Evolutionary conservation across 116 monocot species (phyloP).

Genomic region (Dioscorea cayenensis): DNA sequence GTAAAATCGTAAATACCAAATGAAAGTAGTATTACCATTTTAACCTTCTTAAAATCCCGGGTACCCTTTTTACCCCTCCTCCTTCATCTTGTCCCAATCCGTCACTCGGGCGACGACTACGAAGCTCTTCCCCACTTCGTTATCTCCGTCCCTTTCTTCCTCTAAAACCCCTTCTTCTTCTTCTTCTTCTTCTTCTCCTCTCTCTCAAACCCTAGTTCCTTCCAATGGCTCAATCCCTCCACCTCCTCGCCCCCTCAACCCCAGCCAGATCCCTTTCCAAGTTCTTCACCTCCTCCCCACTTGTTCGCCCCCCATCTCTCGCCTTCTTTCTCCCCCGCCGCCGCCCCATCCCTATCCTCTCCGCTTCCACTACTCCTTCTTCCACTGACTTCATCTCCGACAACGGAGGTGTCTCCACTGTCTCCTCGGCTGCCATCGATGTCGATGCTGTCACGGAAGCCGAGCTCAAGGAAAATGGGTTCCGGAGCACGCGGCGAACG

Average conservation of each 20-base stretch:
- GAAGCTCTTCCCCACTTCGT: constrained; percentile 1
- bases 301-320: constrained; percentile 1
- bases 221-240: constrained; percentile 32
- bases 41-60: too few relatives aligned
- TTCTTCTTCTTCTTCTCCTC: not conserved
- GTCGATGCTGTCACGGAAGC: constrained; percentile 74
- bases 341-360: constrained; percentile 8
- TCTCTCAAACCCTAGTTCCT: not conserved
- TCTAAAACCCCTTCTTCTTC: not conserved
- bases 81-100: not conserved
- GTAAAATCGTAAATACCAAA: too few relatives aligned
- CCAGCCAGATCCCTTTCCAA: constrained; percentile 7
- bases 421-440: constrained; percentile 32
- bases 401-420: constrained; percentile 9
- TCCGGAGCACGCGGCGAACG: constrained; percentile 85
- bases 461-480: constrained; percentile 95
- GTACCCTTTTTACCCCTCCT: not conserved
- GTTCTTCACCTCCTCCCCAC: constrained; percentile 3
- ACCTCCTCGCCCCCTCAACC: constrained; percentile 15
- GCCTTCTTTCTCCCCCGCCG: not conserved
- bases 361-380: constrained; percentile 2
- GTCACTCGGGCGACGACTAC: not conserved
- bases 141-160: constrained; percentile 1
- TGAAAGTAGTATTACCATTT: too few relatives aligned
- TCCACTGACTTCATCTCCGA: constrained; percentile 13